phyloP scores from a whole-genome alignment of 345 rosid genomes.

The Linum tenue region DNA sequence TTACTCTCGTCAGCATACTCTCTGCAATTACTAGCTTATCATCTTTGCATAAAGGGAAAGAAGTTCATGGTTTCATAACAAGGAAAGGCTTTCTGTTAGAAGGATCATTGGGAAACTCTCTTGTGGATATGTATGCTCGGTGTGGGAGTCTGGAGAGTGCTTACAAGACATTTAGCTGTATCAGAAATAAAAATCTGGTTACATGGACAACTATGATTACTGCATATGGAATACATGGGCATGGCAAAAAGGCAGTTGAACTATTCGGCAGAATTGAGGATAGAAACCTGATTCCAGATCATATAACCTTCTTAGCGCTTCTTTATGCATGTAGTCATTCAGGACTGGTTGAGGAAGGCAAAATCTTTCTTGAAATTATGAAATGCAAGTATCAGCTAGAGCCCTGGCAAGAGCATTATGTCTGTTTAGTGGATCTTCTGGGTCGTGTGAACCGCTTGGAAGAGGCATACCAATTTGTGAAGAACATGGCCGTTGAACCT shows the following conservation, averaged over 20 bases:
- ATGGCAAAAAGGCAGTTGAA: slow-evolving; percentile 51
- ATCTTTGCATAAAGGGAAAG: slow-evolving; percentile 60
- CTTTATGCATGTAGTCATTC: slow-evolving; percentile 82
- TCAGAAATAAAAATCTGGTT: slow-evolving; percentile 34
- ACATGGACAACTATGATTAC: slow-evolving; percentile 76
- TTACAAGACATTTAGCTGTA: slow-evolving; percentile 34
- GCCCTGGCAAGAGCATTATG: slow-evolving; percentile 87
- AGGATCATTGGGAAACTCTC: slow-evolving; percentile 48
- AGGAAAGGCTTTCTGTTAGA: slow-evolving; percentile 48
- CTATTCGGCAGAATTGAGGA: slow-evolving; percentile 46
- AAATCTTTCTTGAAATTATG: slow-evolving; percentile 49
- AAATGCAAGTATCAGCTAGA: slow-evolving; percentile 45
- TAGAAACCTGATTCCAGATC: slow-evolving; percentile 46
- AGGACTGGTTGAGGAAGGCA: slow-evolving; percentile 63
- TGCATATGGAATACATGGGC: slow-evolving; percentile 81
- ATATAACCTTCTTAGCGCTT: slow-evolving; percentile 64
- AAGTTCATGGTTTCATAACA: slow-evolving; percentile 53
- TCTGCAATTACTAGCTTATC: slow-evolving; percentile 62
- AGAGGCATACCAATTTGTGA: slow-evolving; percentile 64
- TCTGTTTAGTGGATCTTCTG: slow-evolving; percentile 76
- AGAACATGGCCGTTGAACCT: slow-evolving; percentile 52
- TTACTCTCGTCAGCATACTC: slow-evolving; percentile 48
- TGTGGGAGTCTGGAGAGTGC: slow-evolving; percentile 61
- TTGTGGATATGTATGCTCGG: slow-evolving; percentile 75
- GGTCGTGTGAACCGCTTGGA: slow-evolving; percentile 62